These are phyloP conservation scores for Gymnopilus dilepis DNA, from an alignment of 768 basidiomycete genomes.

Conservation along the genomic window DNA sequence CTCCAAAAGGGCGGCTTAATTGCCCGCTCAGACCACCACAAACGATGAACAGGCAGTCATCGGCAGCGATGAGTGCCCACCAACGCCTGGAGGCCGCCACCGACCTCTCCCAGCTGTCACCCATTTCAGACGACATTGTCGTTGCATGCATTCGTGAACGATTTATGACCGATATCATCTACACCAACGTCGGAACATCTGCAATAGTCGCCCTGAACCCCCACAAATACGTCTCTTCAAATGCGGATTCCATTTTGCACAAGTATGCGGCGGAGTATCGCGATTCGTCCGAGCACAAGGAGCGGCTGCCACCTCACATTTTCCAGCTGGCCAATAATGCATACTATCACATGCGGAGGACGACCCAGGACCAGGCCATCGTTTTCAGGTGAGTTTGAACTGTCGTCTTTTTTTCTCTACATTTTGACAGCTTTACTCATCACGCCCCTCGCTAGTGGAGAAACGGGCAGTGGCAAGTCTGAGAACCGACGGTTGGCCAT, in stretches of 20 bases:
- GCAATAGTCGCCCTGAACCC: constrained; percentile 89
- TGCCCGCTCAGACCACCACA: constrained; percentile 26
- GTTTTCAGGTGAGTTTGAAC: constrained; percentile 70
- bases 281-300: constrained; percentile 68
- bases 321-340: constrained; percentile 91
- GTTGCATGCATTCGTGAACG: constrained; percentile 86
- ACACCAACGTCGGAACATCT: constrained; percentile 74
- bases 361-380: constrained; percentile 90
- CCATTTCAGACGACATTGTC: constrained; percentile 82
- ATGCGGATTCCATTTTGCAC: constrained; percentile 82
- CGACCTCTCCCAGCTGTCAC: constrained; percentile 71
- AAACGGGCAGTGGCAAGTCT: constrained; percentile 93
- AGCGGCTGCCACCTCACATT: constrained; percentile 79
- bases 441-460: constrained; percentile 60
- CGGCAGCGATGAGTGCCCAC: constrained; percentile 51
- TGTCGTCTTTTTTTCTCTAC: neutral
- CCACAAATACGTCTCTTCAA: constrained; percentile 85
- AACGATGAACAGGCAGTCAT: constrained; percentile 40
- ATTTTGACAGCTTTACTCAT: neutral
- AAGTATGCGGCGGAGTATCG: constrained; percentile 89
- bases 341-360: constrained; percentile 96
- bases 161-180: constrained; percentile 84
- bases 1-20: constrained; percentile 26
- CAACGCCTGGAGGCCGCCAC: constrained; percentile 74
- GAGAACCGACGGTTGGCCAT: constrained; percentile 90